phyloP scores from a whole-genome alignment of 2,329 filamentous ascomycete species.

The Grosmannia serpens region DNA sequence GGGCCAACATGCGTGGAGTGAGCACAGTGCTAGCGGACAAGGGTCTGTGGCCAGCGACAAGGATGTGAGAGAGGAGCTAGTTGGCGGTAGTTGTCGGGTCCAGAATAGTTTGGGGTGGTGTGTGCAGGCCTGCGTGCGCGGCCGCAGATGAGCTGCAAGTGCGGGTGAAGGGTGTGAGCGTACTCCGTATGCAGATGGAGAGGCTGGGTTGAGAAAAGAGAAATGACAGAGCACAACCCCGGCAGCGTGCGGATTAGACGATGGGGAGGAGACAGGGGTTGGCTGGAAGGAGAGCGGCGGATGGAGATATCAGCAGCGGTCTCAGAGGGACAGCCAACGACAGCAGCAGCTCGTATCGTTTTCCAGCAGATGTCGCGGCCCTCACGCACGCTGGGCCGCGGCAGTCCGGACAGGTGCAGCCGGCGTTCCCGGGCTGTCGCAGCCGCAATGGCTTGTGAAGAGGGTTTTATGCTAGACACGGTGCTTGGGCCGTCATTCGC shows the following conservation, averaged over 20 bases:
- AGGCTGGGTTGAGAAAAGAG: not conserved
- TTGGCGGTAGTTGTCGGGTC: slow-evolving; percentile 2
- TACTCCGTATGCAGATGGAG: not conserved
- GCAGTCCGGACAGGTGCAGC: not conserved
- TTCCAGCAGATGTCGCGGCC: not conserved
- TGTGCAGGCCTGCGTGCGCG: not conserved
- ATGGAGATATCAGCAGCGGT: not conserved
- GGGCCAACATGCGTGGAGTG: not conserved
- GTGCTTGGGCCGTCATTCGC: not conserved
- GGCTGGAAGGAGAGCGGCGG: not conserved
- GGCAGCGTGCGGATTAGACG: not conserved
- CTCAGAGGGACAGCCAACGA: not conserved
- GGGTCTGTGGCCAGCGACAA: not conserved
- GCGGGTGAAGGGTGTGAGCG: not conserved
- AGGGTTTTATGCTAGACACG: not conserved
- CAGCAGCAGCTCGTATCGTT: not conserved
- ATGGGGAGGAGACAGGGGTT: not conserved
- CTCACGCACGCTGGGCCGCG: not conserved
- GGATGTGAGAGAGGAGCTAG: not conserved
- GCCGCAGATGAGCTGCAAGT: not conserved
- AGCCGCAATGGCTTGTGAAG: not conserved
- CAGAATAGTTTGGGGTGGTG: not conserved
- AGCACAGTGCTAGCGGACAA: not conserved
- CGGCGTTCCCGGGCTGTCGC: not conserved
- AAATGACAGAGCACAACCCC: not conserved